These are phyloP conservation scores for Zygoascus flipseniorum DNA, from an alignment of 805 yeast species.

Conservation along the genomic window DNA sequence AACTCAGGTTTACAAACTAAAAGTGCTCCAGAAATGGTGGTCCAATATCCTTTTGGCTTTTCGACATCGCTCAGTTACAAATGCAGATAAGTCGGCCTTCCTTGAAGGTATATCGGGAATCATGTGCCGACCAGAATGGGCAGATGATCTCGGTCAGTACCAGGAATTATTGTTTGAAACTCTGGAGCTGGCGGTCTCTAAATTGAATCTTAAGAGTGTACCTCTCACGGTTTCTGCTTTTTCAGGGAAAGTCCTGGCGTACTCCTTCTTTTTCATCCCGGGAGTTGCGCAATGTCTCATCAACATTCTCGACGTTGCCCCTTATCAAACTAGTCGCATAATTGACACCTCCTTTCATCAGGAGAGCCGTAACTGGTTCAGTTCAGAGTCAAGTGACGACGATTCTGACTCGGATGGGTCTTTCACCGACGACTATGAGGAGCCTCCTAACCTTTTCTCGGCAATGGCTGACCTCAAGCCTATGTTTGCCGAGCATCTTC, in stretches of 20 bases:
- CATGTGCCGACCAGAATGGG: constrained; percentile 33
- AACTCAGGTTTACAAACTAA: constrained; percentile 13
- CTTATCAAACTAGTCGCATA: constrained; percentile 21
- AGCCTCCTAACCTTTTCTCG: not conserved
- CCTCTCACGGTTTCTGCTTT: constrained; percentile 56
- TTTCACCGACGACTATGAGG: not conserved
- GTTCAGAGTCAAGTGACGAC: not conserved
- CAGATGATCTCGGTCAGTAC: constrained; percentile 14
- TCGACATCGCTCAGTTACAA: constrained; percentile 21
- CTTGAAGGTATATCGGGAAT: constrained; percentile 33
- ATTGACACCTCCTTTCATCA: constrained; percentile 7
- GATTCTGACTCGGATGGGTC: not conserved
- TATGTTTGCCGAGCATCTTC: constrained; percentile 23
- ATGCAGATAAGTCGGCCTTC: constrained; percentile 32
- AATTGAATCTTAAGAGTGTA: constrained; percentile 40
- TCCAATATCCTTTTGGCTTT: constrained; percentile 25
- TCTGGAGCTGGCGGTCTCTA: constrained; percentile 41
- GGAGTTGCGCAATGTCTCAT: constrained; percentile 42
- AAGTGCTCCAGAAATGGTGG: constrained; percentile 33
- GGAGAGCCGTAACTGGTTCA: not conserved
- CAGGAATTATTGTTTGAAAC: constrained; percentile 39
- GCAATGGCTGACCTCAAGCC: constrained; percentile 4
- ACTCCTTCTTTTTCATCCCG: constrained; percentile 47
- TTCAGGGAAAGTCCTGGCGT: constrained; percentile 63
- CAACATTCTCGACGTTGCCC: constrained; percentile 22